phyloP scores from a whole-genome alignment of 441 rosid genomes.

The Jatropha multifida region DNA sequence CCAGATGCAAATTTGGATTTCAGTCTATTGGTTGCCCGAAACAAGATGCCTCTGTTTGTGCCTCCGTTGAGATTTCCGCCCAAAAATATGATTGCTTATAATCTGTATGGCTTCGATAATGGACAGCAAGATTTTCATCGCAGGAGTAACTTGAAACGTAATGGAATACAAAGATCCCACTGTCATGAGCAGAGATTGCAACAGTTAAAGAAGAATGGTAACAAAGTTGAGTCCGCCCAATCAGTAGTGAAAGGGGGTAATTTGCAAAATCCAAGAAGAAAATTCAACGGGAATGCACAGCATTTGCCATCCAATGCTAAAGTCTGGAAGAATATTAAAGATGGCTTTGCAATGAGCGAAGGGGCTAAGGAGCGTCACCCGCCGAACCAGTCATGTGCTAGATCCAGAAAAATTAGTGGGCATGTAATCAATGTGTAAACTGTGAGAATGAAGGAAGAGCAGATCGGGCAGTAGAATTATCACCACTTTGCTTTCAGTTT shows the following conservation, averaged over 20 bases:
- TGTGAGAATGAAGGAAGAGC: not conserved
- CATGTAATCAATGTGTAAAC: not conserved
- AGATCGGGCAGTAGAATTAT: not conserved
- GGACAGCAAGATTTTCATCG: not conserved
- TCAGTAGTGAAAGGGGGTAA: not conserved
- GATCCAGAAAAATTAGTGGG: too few relatives aligned
- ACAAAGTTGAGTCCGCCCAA: not conserved
- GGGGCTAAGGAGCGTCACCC: too few relatives aligned
- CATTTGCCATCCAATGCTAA: not conserved
- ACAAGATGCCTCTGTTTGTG: not conserved
- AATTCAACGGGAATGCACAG: not conserved
- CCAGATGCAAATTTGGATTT: not conserved
- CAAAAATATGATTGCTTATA: conserved; percentile 3
- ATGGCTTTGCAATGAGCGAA: too few relatives aligned
- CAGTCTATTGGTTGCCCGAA: not conserved
- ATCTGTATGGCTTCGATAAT: not conserved
- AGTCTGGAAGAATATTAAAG: too few relatives aligned
- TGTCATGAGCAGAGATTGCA: not conserved
- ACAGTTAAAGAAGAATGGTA: not conserved
- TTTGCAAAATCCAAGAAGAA: not conserved
- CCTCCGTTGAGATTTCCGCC: conserved; percentile 22
- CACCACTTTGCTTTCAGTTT: not conserved
- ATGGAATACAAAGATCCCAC: not conserved
- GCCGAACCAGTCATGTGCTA: too few relatives aligned
- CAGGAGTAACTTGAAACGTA: not conserved